Percentiles rank a stretch among this genome's conserved stretches.
phyloP scores from a whole-genome alignment of 2,329 filamentous ascomycete species.

The Leptographium radiaticola region DNA sequence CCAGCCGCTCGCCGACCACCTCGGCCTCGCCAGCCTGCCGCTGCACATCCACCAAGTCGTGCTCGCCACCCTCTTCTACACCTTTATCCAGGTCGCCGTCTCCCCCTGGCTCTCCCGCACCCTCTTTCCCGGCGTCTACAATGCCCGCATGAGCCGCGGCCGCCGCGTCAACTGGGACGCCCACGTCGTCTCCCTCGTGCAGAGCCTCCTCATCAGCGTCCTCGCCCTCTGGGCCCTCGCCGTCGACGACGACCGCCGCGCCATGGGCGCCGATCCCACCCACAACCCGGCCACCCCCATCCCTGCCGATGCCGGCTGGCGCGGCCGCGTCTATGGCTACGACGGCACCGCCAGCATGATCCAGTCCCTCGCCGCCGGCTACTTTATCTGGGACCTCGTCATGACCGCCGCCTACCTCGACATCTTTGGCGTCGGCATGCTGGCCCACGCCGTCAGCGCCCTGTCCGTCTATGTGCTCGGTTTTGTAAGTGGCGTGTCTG shows the following conservation, averaged over 20 bases:
- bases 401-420: constrained; percentile 55
- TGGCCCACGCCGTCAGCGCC: constrained; percentile 65
- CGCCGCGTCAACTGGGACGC: constrained; percentile 74
- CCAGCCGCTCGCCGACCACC: constrained; percentile 49
- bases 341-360: constrained; percentile 59
- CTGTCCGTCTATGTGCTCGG: constrained; percentile 63
- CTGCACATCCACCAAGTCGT: constrained; percentile 68
- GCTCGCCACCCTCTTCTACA: constrained; percentile 54
- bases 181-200: constrained; percentile 72
- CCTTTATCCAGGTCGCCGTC: constrained; percentile 50
- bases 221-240: constrained; percentile 65
- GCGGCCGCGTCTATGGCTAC: constrained; percentile 66
- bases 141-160: constrained; percentile 45
- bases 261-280: constrained; percentile 33
- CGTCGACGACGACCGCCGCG: constrained; percentile 51
- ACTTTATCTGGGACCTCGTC: constrained; percentile 73
- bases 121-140: constrained; percentile 52
- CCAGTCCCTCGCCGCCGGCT: constrained; percentile 64
- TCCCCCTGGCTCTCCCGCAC: constrained; percentile 52
- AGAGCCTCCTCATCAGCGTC: constrained; percentile 58
- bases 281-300: neutral
- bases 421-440: constrained; percentile 63
- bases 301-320: constrained; percentile 22
- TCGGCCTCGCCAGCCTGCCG: constrained; percentile 53
- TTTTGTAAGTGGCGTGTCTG: constrained; percentile 48